These are phyloP conservation scores for Bruguiera parviflora DNA, from an alignment of 345 rosid species.

Conservation along the genomic window DNA sequence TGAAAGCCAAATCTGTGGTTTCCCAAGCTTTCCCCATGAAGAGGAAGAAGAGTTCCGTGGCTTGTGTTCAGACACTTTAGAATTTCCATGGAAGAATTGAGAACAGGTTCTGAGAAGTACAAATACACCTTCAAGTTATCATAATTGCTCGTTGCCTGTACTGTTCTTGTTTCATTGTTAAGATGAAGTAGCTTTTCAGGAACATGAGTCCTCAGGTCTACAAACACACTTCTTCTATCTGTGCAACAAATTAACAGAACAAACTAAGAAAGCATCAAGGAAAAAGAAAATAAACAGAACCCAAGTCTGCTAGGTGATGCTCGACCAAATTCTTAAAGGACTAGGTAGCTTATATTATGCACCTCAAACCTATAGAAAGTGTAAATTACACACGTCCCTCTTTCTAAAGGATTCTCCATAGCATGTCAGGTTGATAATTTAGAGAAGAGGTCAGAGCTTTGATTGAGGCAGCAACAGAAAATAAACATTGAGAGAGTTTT, in stretches of 20 bases:
- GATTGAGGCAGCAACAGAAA: neutral
- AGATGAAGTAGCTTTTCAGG: conserved; percentile 72
- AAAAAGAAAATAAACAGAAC: neutral
- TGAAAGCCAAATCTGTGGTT: conserved; percentile 75
- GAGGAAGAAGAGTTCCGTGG: conserved; percentile 59
- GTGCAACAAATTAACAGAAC: conserved; percentile 28
- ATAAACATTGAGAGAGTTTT: neutral
- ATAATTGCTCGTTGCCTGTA: conserved; percentile 70
- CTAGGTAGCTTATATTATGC: no score
- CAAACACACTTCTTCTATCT: conserved; percentile 74
- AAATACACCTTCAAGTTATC: conserved; percentile 59
- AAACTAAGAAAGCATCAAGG: neutral
- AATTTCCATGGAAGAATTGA: conserved; percentile 65
- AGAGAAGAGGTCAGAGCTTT: neutral
- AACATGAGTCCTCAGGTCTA: conserved; percentile 58
- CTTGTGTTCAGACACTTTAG: conserved; percentile 45
- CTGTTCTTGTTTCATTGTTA: conserved; percentile 54
- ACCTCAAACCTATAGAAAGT: neutral
- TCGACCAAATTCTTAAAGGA: no score
- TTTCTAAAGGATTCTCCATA: no score
- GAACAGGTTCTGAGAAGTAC: conserved; percentile 76
- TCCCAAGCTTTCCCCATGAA: conserved; percentile 46
- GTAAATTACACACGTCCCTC: no score
- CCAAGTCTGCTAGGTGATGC: neutral
- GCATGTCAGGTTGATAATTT: neutral